Percentiles rank a stretch among this genome's conserved stretches.
These are phyloP conservation scores for Fusarium fujikuroi DNA, from an alignment of 2,329 filamentous ascomycete species.

Conservation along the genomic window DNA sequence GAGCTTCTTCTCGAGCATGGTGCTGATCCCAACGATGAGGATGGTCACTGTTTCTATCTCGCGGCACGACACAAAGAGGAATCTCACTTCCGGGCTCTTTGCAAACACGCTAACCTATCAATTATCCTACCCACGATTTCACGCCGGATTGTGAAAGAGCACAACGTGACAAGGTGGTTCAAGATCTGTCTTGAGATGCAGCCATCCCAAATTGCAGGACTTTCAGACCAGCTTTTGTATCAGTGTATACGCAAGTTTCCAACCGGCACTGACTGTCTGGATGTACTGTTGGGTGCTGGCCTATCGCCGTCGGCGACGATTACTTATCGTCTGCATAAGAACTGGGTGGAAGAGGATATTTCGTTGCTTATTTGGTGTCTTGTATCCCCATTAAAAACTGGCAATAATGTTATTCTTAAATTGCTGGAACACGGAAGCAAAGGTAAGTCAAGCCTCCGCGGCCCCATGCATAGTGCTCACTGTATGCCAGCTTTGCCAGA, in stretches of 20 bases:
- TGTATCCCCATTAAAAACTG: background rate
- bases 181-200: background rate
- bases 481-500: background rate
- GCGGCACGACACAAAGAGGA: background rate
- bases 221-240: background rate
- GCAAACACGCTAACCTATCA: background rate
- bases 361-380: constrained; percentile 11
- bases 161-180: background rate
- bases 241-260: constrained; percentile 18
- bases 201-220: background rate
- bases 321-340: background rate
- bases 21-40: constrained; percentile 2
- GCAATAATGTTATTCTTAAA: background rate
- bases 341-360: background rate
- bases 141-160: background rate
- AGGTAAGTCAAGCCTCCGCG: rapidly evolving
- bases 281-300: background rate
- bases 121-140: background rate
- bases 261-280: background rate
- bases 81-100: background rate
- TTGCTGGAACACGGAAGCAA: background rate
- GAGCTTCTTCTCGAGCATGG: constrained; percentile 11
- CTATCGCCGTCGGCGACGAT: background rate
- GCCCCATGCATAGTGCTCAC: rapidly evolving
- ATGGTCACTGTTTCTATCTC: constrained; percentile 9